These are phyloP conservation scores for Marasmius sp. DNA, from an alignment of 1,284 basidiomycete genomes.

Conservation along the genomic window DNA sequence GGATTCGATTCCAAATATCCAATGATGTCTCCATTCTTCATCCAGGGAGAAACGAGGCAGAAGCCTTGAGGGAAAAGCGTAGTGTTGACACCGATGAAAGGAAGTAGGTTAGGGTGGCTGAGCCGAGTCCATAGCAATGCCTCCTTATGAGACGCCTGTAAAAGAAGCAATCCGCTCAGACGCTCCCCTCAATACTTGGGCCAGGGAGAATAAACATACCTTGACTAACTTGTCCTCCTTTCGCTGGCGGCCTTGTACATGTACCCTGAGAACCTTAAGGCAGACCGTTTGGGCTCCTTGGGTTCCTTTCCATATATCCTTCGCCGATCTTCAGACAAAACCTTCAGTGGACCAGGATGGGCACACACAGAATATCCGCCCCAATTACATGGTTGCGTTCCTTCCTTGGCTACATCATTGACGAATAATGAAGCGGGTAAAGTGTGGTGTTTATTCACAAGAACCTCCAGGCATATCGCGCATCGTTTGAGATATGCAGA, in stretches of 20 bases:
- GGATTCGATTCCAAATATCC: constrained; percentile 9
- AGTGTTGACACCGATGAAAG: constrained; percentile 12
- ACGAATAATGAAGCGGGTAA: neutral
- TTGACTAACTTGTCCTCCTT: constrained; percentile 1
- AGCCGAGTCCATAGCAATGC: constrained; percentile 15
- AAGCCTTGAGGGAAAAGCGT: constrained; percentile 4
- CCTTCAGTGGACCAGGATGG: neutral
- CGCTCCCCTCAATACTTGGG: too few species aligned
- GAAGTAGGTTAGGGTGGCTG: constrained; percentile 12
- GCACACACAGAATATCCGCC: neutral
- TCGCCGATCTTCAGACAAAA: neutral
- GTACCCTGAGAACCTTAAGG: constrained; percentile 12
- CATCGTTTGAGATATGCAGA: neutral
- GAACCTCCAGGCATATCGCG: neutral
- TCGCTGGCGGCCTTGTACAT: neutral
- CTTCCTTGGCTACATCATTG: neutral
- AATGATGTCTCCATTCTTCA: constrained; percentile 12
- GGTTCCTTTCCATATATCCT: constrained; percentile 12
- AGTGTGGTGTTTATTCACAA: neutral
- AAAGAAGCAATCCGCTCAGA: neutral
- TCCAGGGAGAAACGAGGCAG: constrained; percentile 15
- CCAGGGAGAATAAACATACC: neutral
- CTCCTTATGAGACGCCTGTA: constrained; percentile 10
- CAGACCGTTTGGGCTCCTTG: constrained; percentile 2
- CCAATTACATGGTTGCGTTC: neutral